Evolutionary conservation across 2,329 filamentous ascomycete genomes (phyloP), one percentile per base, ranked within the genome.

Genomic region (Magnaporthales sp.): DNA sequence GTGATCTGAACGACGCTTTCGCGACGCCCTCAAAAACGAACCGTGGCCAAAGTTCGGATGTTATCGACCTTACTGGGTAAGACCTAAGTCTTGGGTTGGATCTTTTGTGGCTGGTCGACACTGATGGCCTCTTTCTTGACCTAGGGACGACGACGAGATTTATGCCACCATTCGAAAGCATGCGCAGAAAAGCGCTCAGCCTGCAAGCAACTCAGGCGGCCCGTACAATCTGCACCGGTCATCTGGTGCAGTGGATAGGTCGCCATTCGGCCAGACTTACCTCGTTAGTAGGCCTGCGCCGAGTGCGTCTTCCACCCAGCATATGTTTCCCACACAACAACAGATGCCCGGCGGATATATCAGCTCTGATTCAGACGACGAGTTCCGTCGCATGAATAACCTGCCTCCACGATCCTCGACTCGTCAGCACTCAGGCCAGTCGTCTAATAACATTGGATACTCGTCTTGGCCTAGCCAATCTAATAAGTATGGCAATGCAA

Each of bases 61-160:
- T 73, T 24, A 71, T 75, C 62, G 73, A 75, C 68, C 71, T 75
- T 66, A 75, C 73, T 62, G 70, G 67, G 73, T 73, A 66, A 64
- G 73, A 67, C 22, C n/a, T 19, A 46, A 27, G 8, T 60, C 13
- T 27, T 13, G 26, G 26, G 5, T 24, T 13, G 24, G 24, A 26
- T 60, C 15, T 26, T 13, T 60, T 4, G 56, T 24, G 26, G 6
- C 7, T 29, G 11, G 13, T 60, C 13, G n/a, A n/a, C n/a, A 60
- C 24, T 46, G 38, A 46, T 46, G 1, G 19, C 2, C n/a, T 19
- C 38, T 46, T 7, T 15, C 19, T 27, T 26, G 10, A 27, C 56
- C 26, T 7, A 60, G 56, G 56, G 56, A 60, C 22, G 56, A 60
- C 15, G 56, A 60, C 56, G 56, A 60, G 1, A 60, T 60, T 10